Evolutionary conservation across 441 rosid species (phyloP), one percentile per base, ranked within the genome.

Genomic region (Bruguiera hainesii): DNA sequence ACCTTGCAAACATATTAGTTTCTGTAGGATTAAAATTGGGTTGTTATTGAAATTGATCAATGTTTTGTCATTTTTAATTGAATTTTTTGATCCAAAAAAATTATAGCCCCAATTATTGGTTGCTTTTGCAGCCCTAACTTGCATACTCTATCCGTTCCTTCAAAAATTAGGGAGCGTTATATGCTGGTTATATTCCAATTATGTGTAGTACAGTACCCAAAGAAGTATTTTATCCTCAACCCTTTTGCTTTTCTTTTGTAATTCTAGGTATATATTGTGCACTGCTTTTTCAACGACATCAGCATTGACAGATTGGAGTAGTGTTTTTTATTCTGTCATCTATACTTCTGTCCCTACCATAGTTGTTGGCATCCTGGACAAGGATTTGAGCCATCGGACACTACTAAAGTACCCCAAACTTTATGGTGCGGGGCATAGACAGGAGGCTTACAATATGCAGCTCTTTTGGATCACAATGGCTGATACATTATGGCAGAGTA

Each of bases 291-390:
- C 96, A 66, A 83, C 93, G 0, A 89, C 96, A 65, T 85, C 93
- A 64, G 96, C 96, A 37, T 74, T 89, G 76, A 89, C 93, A 16
- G 96, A 87, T 76, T 89, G 90, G 93, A 89, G 93, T 59, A 89
- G 96, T 79, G 88, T 89, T 64, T 84, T 89, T 51, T 89, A 89
- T 74, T 89, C 96, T 61, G 87, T 89, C 49, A 71, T 89, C 68
- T 89, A 89, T 75, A 89, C 96, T 49, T 87, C 96, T 56, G 69
- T 87, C 64, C 96, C 96, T 8, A 89, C 96, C 16, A 79, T 89
- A 66, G 67, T 89, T 30, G 93, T 87, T 46, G 96, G 96, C 63
- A 68, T 87, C 68, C 78, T 87, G 61, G 96, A 89, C 80, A 89
- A 87, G 80, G 88, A 89, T 73, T 83, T 87, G 68, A 89, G 93